These are phyloP conservation scores for Chytridium lagenaria DNA, from an alignment of 371 early-diverging fungal genomes.

Conservation along the genomic window DNA sequence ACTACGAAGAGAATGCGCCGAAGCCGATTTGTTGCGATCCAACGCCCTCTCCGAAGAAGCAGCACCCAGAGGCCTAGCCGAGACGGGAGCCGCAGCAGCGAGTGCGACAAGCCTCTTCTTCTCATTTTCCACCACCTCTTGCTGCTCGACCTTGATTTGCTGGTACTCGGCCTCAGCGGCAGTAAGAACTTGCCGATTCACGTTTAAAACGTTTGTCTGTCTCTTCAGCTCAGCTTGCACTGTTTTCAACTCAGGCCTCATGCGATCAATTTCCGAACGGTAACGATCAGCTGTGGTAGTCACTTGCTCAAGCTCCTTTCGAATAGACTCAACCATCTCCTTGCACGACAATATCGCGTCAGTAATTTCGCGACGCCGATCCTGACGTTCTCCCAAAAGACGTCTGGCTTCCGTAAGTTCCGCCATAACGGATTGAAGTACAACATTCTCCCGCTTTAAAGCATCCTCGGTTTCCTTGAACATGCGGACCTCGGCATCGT, in stretches of 20 bases:
- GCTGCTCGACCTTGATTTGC: conserved; percentile 43
- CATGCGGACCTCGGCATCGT: conserved; percentile 47
- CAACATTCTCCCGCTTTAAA: conserved; percentile 38
- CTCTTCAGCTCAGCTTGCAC: conserved; percentile 40
- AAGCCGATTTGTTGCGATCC: not conserved
- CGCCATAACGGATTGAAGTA: conserved; percentile 17
- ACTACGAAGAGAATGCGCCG: conserved; percentile 3
- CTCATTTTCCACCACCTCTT: conserved; percentile 33
- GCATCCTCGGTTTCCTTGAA: conserved; percentile 37
- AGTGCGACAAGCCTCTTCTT: no score
- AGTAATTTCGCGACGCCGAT: conserved; percentile 32
- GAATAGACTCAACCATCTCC: conserved; percentile 25
- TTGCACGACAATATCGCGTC: conserved; percentile 30
- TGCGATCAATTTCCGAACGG: conserved; percentile 30
- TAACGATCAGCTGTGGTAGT: conserved; percentile 23
- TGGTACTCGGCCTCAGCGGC: conserved; percentile 44
- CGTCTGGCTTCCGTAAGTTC: conserved; percentile 43
- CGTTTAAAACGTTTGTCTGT: conserved; percentile 40
- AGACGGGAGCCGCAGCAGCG: no score
- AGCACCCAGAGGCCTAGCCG: no score
- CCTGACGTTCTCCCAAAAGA: conserved; percentile 29
- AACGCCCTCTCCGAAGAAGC: no score
- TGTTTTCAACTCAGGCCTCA: conserved; percentile 35
- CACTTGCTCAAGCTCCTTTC: conserved; percentile 24
- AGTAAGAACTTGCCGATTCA: conserved; percentile 42